phyloP scores from a whole-genome alignment of 805 yeast species.

The Pichia heedii region DNA sequence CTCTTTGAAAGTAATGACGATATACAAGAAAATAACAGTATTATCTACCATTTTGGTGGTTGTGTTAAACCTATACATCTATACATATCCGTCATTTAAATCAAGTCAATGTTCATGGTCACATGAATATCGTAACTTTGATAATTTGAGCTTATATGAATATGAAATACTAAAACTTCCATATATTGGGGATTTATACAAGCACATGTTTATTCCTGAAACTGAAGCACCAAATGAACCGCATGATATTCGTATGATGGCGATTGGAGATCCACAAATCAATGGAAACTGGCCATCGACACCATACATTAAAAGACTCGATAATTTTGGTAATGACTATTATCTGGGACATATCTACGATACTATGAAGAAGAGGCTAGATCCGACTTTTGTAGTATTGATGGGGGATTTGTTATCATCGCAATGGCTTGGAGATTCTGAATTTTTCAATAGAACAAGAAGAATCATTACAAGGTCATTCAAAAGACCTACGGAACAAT shows the following conservation, averaged over 20 bases:
- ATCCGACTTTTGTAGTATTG: conserved; percentile 77
- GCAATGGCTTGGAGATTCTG: conserved; percentile 90
- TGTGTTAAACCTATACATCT: conserved; percentile 52
- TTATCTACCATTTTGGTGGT: conserved; percentile 33
- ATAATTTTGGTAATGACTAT: conserved; percentile 82
- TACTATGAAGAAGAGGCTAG: conserved; percentile 50
- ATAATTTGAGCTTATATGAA: conserved; percentile 12
- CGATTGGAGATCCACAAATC: conserved; percentile 96
- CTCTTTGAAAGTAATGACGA: background rate
- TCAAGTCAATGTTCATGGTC: conserved; percentile 55
- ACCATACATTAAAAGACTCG: conserved; percentile 63
- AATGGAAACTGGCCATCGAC: conserved; percentile 77
- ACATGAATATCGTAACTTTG: conserved; percentile 18
- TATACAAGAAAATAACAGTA: conserved; percentile 12
- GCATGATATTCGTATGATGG: conserved; percentile 48
- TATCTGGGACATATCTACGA: conserved; percentile 77
- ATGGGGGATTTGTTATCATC: conserved; percentile 90
- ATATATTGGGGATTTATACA: conserved; percentile 27
- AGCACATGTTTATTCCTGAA: conserved; percentile 21
- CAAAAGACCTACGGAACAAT: conserved; percentile 46
- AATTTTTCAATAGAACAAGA: conserved; percentile 70
- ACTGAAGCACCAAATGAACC: conserved; percentile 1
- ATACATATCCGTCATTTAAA: conserved; percentile 63
- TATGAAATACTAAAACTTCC: conserved; percentile 20
- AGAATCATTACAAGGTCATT: conserved; percentile 67